These are phyloP conservation scores for Diaporthe sp. DNA, from an alignment of 2,329 filamentous ascomycete species.

Conservation along the genomic window DNA sequence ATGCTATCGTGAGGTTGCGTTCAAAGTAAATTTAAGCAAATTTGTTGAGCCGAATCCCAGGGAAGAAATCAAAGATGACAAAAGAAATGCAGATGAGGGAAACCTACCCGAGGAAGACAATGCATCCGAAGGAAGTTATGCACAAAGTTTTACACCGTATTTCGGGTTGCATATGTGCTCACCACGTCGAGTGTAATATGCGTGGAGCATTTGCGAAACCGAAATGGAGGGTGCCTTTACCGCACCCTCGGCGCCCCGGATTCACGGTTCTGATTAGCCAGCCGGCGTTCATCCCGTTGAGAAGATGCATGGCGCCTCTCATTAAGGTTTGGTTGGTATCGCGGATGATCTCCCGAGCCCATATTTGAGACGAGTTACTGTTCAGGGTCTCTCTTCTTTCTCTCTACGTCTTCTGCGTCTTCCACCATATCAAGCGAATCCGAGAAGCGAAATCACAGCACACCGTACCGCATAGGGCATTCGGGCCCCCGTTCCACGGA, in stretches of 20 bases:
- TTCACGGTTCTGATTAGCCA: neutral
- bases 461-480: neutral
- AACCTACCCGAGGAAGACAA: neutral
- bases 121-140: neutral
- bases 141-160: too few relatives aligned
- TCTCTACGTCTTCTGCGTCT: neutral
- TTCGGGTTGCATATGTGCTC: neutral
- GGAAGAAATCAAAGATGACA: too few relatives aligned
- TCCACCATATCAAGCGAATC: neutral
- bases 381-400: neutral
- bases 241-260: neutral
- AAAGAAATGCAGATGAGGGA: neutral
- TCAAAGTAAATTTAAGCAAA: neutral
- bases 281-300: neutral
- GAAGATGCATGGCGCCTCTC: neutral
- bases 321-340: slow-evolving; percentile 22
- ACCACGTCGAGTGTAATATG: neutral
- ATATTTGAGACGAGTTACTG: slow-evolving; percentile 1
- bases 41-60: neutral
- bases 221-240: neutral
- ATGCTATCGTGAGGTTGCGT: neutral
- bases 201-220: neutral
- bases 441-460: neutral
- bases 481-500: neutral
- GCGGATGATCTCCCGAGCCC: slow-evolving; percentile 3